phyloP scores from a whole-genome alignment of 176 grass and related monocot genomes.

The Zoysia japonica region DNA sequence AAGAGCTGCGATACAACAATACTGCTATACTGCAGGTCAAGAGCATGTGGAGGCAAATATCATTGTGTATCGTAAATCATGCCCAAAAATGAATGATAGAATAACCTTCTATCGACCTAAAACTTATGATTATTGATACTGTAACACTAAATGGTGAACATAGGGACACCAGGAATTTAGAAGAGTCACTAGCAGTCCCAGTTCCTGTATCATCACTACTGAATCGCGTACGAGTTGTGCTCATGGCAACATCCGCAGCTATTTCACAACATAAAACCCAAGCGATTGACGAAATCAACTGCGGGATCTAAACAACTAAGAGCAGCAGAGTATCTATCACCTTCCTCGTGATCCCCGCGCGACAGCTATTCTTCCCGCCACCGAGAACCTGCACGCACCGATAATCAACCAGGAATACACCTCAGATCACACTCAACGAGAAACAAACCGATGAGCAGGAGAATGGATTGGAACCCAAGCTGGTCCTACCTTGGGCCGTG shows the following conservation, averaged over 20 bases:
- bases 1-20: no score
- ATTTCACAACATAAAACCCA: not conserved
- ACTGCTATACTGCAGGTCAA: no score
- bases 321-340: not conserved
- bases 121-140: no score
- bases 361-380: constrained; percentile 31
- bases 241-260: not conserved
- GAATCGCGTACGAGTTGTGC: not conserved
- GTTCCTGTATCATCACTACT: not conserved
- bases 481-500: constrained; percentile 38
- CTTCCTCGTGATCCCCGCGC: constrained; percentile 50
- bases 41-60: no score
- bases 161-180: no score
- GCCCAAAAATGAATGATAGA: not conserved
- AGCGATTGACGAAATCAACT: not conserved
- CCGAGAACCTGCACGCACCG: constrained; percentile 22
- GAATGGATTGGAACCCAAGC: not conserved
- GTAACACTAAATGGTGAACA: no score
- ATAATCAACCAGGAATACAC: not conserved
- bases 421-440: not conserved
- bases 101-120: not conserved
- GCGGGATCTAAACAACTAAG: not conserved
- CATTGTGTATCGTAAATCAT: no score
- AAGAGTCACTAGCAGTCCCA: no score
- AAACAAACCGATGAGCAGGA: not conserved